Percentiles rank a stretch among this genome's conserved stretches.
These are phyloP conservation scores for Globisporangium iwayamae DNA, from an alignment of 352 stramenopile genomes.

Conservation along the genomic window DNA sequence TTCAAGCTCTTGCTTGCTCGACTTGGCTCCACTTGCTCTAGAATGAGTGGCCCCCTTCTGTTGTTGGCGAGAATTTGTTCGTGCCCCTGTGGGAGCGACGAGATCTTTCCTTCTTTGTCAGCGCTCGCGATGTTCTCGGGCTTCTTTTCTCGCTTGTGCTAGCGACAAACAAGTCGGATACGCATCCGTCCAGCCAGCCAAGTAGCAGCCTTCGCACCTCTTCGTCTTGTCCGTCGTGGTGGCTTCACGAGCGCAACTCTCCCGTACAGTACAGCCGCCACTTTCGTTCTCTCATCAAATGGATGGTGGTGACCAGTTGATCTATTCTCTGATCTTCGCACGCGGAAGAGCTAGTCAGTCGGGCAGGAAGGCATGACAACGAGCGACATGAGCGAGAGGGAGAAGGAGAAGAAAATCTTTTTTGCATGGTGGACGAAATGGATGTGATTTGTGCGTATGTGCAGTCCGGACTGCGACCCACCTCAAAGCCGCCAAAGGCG, in stretches of 20 bases:
- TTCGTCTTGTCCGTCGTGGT: not conserved
- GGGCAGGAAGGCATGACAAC: no score
- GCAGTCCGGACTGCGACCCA: not conserved
- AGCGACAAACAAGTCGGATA: not conserved
- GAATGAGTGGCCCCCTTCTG: not conserved
- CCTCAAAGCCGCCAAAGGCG: not conserved
- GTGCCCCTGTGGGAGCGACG: not conserved
- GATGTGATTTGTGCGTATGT: not conserved
- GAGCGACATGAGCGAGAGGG: no score
- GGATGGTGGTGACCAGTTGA: no score
- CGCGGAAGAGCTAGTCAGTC: no score
- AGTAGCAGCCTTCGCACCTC: not conserved
- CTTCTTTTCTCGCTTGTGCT: not conserved
- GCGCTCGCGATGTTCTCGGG: not conserved
- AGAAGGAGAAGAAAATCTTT: not conserved
- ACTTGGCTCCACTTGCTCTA: not conserved
- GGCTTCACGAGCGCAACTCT: no score
- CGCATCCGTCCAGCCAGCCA: not conserved
- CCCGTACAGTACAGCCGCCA: no score
- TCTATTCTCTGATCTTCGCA: no score
- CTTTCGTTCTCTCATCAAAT: no score
- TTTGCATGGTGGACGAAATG: not conserved
- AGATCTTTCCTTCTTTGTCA: conserved; percentile 1
- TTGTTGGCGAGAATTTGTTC: not conserved
- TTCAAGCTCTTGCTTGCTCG: not conserved